phyloP scores from a whole-genome alignment of 1,284 basidiomycete genomes.

The Puccinia brachypodii region DNA sequence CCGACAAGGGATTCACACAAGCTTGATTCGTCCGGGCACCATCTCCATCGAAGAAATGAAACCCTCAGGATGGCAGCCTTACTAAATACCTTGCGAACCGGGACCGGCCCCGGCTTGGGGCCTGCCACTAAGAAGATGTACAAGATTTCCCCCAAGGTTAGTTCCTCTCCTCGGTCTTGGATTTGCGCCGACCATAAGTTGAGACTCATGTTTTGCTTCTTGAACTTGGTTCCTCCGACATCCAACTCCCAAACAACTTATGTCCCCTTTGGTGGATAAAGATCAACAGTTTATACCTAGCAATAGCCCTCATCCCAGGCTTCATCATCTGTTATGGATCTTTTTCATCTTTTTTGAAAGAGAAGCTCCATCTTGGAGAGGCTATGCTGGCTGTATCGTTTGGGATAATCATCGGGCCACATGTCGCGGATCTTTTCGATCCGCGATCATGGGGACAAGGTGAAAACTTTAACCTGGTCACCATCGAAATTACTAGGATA shows the following conservation, averaged over 20 bases:
- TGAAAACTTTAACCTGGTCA: slow-evolving; percentile 56
- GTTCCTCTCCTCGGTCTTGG: neutral
- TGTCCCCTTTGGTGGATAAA: neutral
- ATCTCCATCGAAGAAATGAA: neutral
- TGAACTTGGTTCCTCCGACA: neutral
- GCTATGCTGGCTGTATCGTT: slow-evolving; percentile 93
- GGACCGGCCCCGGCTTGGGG: neutral
- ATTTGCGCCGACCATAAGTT: neutral
- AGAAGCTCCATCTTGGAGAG: slow-evolving; percentile 82
- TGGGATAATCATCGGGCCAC: slow-evolving; percentile 86
- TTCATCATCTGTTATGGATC: slow-evolving; percentile 33
- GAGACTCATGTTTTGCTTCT: neutral
- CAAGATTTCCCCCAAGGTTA: neutral
- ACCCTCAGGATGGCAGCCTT: neutral
- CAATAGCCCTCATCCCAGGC: slow-evolving; percentile 31
- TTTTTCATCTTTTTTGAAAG: slow-evolving; percentile 32
- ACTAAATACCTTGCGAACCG: neutral
- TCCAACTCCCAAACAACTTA: neutral
- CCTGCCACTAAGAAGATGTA: neutral
- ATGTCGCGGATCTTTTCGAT: slow-evolving; percentile 79
- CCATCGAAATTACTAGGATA: slow-evolving; percentile 82
- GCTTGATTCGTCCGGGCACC: no score
- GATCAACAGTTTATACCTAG: slow-evolving; percentile 1
- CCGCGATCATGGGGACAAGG: slow-evolving; percentile 76
- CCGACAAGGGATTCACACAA: no score